These are phyloP conservation scores for Kewa caespitosa DNA, from an alignment of 179 eudicot genomes.

Conservation along the genomic window DNA sequence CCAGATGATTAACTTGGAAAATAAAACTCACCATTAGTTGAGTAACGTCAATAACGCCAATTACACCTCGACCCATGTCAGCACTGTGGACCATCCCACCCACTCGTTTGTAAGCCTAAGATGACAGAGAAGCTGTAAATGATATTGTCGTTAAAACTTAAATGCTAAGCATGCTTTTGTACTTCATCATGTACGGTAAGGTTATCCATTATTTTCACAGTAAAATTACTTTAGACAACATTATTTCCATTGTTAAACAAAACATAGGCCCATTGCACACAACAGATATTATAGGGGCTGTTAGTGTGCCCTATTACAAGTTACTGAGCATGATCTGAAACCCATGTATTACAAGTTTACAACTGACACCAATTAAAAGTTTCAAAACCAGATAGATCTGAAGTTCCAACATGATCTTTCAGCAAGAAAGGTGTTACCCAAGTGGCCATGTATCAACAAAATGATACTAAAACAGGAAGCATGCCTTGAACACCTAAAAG, in stretches of 20 bases:
- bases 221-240: not conserved
- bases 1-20: not conserved
- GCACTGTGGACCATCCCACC: constrained; percentile 80
- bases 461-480: not conserved
- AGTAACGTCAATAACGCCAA: constrained; percentile 75
- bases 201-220: not conserved
- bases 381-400: not conserved
- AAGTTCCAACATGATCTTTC: not conserved
- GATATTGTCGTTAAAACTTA: no score
- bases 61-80: constrained; percentile 73
- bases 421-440: no score
- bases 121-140: constrained; percentile 4
- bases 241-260: not conserved
- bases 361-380: not conserved
- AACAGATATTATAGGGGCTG: not conserved
- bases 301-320: not conserved
- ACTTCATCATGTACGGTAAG: not conserved
- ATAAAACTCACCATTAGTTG: constrained; percentile 52
- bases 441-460: not conserved
- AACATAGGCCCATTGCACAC: not conserved
- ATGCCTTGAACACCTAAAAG: not conserved
- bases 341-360: not conserved
- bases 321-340: not conserved
- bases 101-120: constrained; percentile 80
- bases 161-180: not conserved